Base-by-base conservation (phyloP, 805 yeast species). In the Yarrowia sp. region DNA sequence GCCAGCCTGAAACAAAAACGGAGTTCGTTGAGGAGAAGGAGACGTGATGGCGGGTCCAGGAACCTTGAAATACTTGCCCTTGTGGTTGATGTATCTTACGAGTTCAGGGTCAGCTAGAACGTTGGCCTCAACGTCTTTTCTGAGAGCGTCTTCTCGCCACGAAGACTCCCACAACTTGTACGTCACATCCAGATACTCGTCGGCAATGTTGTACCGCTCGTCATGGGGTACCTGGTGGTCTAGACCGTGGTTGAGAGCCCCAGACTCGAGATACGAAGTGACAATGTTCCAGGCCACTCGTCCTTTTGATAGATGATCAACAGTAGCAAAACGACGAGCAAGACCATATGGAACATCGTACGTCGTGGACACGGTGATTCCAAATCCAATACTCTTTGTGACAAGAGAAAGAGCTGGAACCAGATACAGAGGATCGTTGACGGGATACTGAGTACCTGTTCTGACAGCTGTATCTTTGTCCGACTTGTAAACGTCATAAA, bases 241-340 rank as follows among this genome's bases (percentile, higher is more conserved):
- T 8, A 77, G 77, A 66, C 79, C 79, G 33, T 78, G 67, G 65
- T 79, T 78, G 65, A 77, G 70, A 2, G 82, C 78, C 3, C 80
- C 82, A 69, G 78, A 73, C 49, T 79, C 81, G 54, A 78, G 71
- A 62, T 79, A 79, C 1, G 81, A 77, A 9, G 81, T 75, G 32
- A 80, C 82, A 28, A 80, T 76, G 68, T 80, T 80, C 83, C 83
- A 80, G n/a, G 82, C 83, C 46, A 80, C 71, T 68, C 83, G 71
- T 2, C 82, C 83, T 12, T 71, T 71, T 9, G 80, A 75, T 40
- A 79, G 72, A 65, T 79, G 80, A 66, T 80, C 83, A 52, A 80
- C 70, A 0, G 83, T 79, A 9, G 82, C 80, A 66, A 80, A 68
- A 59, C 82, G 72, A 68, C 82, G 72, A 2, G 80, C 79, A 62